phyloP scores from a whole-genome alignment of 495 filamentous ascomycete species.

The Hypoxylon fragiforme region DNA sequence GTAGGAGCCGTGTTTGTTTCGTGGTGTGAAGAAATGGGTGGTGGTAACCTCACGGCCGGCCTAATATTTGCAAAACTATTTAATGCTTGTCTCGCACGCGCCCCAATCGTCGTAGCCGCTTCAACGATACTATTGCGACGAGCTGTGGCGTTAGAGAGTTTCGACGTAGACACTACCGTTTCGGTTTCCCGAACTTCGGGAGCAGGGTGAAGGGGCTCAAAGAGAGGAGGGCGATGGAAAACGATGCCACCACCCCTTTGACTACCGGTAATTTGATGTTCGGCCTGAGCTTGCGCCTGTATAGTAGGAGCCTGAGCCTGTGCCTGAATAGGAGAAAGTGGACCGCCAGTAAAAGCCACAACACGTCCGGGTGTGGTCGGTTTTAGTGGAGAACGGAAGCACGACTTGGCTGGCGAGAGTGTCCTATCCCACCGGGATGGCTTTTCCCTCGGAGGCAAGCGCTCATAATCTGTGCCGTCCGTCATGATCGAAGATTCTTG shows the following conservation, averaged over 20 bases:
- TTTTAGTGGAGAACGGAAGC: constrained; percentile 56
- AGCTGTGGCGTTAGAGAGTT: not conserved
- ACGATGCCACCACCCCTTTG: constrained; percentile 5
- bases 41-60: not conserved
- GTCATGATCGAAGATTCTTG: constrained; percentile 36
- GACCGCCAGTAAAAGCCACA: constrained; percentile 50
- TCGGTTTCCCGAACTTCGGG: constrained; percentile 23
- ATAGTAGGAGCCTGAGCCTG: constrained; percentile 21
- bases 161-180: constrained; percentile 2
- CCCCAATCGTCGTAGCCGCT: not conserved
- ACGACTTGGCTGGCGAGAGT: constrained; percentile 54
- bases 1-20: no score
- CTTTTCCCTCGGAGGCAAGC: constrained; percentile 35
- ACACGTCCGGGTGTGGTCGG: constrained; percentile 50
- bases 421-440: constrained; percentile 41
- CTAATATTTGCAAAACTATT: no score
- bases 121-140: not conserved
- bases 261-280: constrained; percentile 18
- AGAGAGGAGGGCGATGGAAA: constrained; percentile 6
- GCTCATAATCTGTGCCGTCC: constrained; percentile 38
- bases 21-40: not conserved
- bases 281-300: constrained; percentile 29
- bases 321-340: constrained; percentile 42
- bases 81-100: no score
- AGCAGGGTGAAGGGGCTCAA: constrained; percentile 5